Conservation (phyloP, 805 yeast genomes). For the Debaryomyces maramus region DNA sequence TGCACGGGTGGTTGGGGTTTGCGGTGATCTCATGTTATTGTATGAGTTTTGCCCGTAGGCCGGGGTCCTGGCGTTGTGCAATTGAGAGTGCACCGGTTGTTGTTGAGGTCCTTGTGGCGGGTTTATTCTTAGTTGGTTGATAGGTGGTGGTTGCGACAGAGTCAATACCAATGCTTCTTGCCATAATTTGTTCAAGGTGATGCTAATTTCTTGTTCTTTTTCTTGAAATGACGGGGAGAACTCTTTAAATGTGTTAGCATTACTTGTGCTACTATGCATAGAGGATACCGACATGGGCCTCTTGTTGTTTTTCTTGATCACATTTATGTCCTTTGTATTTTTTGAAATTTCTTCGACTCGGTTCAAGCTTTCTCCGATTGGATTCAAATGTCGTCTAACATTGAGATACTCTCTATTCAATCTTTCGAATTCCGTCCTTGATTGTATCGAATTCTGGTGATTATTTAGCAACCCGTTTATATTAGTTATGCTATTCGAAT, state of each 20-base stretch:
- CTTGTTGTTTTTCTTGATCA: constrained; percentile 20
- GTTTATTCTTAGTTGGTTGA: constrained; percentile 6
- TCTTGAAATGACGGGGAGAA: constrained; percentile 33
- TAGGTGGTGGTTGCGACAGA: constrained; percentile 11
- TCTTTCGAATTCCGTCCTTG: constrained; percentile 76
- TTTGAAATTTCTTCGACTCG: constrained; percentile 39
- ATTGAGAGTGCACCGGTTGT: constrained; percentile 9
- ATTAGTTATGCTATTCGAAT: constrained; percentile 15
- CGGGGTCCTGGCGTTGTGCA: constrained; percentile 18
- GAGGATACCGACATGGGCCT: constrained; percentile 7
- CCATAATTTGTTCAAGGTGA: constrained; percentile 35
- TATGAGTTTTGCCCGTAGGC: constrained; percentile 17
- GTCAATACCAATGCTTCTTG: constrained; percentile 36
- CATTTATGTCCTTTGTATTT: constrained; percentile 20
- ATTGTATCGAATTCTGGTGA: constrained; percentile 52
- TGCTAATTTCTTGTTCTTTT: constrained; percentile 27
- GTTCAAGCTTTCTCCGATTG: constrained; percentile 61
- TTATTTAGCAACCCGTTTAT: constrained; percentile 28
- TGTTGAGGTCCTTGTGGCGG: constrained; percentile 4
- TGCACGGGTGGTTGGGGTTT: constrained; percentile 35
- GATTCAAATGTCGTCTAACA: constrained; percentile 68
- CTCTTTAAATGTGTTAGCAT: constrained; percentile 35
- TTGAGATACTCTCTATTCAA: constrained; percentile 71
- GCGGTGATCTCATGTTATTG: constrained; percentile 18
- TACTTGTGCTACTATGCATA: constrained; percentile 6